Evolutionary conservation across 192 early-diverging fungal genomes (phyloP).

Genomic region (Linnemannia hyalina): DNA sequence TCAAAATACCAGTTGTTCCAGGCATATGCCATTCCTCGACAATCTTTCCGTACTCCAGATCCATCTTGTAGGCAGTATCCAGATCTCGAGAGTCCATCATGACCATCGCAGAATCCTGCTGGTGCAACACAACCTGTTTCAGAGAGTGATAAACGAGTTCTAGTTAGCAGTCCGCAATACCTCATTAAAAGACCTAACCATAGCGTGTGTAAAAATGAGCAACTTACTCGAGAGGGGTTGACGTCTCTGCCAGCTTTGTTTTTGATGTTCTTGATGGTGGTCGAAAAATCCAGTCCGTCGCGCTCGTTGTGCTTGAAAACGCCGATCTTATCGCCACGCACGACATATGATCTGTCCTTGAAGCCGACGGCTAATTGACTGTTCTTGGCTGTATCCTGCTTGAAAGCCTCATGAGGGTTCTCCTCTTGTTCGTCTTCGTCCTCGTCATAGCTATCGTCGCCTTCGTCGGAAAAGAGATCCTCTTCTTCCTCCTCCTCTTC

Average conservation of each 20-base stretch:
- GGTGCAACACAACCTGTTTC: slow-evolving; percentile 82
- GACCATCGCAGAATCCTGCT: slow-evolving; percentile 86
- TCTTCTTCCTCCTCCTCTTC: slow-evolving; percentile 20
- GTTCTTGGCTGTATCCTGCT: slow-evolving; percentile 67
- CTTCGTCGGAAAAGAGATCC: slow-evolving; percentile 43
- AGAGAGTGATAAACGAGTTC: neutral
- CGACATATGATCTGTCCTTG: slow-evolving; percentile 91
- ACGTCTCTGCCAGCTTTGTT: slow-evolving; percentile 71
- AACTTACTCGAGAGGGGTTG: slow-evolving; percentile 68
- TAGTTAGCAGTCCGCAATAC: neutral
- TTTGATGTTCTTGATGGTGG: slow-evolving; percentile 83
- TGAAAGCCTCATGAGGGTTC: slow-evolving; percentile 42
- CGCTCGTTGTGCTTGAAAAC: slow-evolving; percentile 85
- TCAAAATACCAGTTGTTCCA: slow-evolving; percentile 73
- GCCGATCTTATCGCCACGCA: slow-evolving; percentile 90
- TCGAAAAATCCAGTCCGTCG: slow-evolving; percentile 81
- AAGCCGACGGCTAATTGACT: slow-evolving; percentile 87
- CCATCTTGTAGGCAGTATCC: slow-evolving; percentile 89
- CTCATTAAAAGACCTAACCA: too few relatives aligned
- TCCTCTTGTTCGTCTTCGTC: slow-evolving; percentile 57
- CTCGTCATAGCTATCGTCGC: slow-evolving; percentile 56
- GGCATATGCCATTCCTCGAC: slow-evolving; percentile 95
- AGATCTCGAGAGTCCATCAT: slow-evolving; percentile 79
- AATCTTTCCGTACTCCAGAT: slow-evolving; percentile 90
- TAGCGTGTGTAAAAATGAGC: neutral